These are phyloP conservation scores for Hypomontagnella monticulosa DNA, from an alignment of 495 filamentous ascomycete species.

Conservation along the genomic window DNA sequence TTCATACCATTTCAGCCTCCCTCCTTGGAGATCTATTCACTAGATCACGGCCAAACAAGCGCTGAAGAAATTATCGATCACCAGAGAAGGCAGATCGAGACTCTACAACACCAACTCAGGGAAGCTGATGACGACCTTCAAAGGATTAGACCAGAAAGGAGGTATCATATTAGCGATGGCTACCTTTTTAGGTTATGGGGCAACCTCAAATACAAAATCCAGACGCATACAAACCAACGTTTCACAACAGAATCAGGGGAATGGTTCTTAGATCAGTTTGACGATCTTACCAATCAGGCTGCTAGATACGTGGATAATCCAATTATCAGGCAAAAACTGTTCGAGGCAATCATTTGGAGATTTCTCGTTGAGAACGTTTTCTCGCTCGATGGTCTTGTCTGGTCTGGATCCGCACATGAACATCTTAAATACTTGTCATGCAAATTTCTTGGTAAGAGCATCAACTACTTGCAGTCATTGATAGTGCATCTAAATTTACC, in stretches of 20 bases:
- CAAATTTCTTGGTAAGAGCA: neutral
- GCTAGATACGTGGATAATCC: neutral
- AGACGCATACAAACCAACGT: slow-evolving; percentile 3
- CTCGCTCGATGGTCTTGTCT: slow-evolving; percentile 1
- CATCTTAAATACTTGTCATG: neutral
- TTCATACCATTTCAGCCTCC: too few species aligned
- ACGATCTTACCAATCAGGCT: neutral
- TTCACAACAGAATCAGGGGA: neutral
- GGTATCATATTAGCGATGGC: neutral
- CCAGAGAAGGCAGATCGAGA: neutral
- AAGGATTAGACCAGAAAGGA: neutral
- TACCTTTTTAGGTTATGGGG: neutral
- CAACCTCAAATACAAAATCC: neutral
- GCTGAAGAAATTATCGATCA: neutral
- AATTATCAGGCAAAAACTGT: neutral
- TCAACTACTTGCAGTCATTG: too few species aligned
- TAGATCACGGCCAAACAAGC: too few species aligned
- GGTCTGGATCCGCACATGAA: neutral
- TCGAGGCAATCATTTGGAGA: neutral
- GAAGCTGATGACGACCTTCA: neutral
- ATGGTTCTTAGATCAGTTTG: neutral
- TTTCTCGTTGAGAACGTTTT: slow-evolving; percentile 1
- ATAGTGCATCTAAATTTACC: neutral
- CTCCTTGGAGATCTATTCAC: too few species aligned
- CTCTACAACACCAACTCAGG: neutral